phyloP scores from a whole-genome alignment of 177 flowering plant genomes.

The Tripterygium wilfordii region DNA sequence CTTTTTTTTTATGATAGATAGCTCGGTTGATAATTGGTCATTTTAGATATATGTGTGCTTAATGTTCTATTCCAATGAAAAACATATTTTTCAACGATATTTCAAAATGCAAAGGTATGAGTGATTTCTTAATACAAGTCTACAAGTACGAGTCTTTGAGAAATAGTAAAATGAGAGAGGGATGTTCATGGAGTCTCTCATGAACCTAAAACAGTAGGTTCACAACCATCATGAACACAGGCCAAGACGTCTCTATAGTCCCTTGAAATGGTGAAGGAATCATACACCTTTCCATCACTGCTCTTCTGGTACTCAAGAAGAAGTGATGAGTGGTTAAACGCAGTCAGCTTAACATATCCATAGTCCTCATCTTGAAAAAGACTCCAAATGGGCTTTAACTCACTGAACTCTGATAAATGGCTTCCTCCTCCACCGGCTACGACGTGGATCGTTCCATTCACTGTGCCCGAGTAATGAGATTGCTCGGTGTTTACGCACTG shows the following conservation, averaged over 20 bases:
- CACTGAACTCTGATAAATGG: constrained; percentile 51
- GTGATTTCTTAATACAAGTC: too few relatives aligned
- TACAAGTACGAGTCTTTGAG: too few relatives aligned
- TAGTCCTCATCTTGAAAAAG: constrained; percentile 53
- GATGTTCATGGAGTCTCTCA: too few relatives aligned
- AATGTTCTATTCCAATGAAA: too few relatives aligned
- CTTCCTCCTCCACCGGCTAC: constrained; percentile 86
- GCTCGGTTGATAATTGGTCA: too few relatives aligned
- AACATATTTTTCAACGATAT: too few relatives aligned
- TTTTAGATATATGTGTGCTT: too few relatives aligned
- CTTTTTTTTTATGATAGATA: too few relatives aligned
- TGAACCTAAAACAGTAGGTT: constrained; percentile 32
- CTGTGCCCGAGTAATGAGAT: constrained; percentile 49
- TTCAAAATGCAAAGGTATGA: too few relatives aligned
- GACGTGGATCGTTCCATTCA: constrained; percentile 79
- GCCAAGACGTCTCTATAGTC: constrained; percentile 80
- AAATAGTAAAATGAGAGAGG: too few relatives aligned
- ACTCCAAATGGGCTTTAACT: constrained; percentile 55
- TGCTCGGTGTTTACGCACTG: constrained; percentile 57
- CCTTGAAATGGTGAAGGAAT: constrained; percentile 77
- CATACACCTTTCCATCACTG: constrained; percentile 69
- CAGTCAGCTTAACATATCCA: constrained; percentile 81
- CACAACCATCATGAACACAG: constrained; percentile 73
- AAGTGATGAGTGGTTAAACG: constrained; percentile 74
- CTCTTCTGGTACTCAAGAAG: constrained; percentile 87